Conservation (phyloP, 768 basidiomycete genomes). For the Jaapia argillacea region DNA sequence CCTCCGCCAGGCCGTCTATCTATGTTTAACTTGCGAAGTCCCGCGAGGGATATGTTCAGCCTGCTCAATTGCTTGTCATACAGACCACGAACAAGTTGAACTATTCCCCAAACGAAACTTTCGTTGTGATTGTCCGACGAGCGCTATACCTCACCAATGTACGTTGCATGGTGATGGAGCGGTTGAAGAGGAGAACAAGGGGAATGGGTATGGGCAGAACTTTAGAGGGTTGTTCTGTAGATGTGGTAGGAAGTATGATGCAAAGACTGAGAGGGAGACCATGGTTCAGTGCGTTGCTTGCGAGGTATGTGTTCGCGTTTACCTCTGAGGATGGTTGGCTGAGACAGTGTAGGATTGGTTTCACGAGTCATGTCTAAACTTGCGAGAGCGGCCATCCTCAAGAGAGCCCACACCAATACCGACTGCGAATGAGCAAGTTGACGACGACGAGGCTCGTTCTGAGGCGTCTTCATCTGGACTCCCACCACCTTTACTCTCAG, state of each 20-base stretch:
- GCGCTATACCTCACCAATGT: slow-evolving; percentile 46
- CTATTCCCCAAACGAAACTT: slow-evolving; percentile 80
- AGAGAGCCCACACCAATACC: slow-evolving; percentile 26
- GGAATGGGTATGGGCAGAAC: slow-evolving; percentile 67
- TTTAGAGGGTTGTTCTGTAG: slow-evolving; percentile 66
- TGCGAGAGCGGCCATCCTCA: slow-evolving; percentile 53
- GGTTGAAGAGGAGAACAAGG: slow-evolving; percentile 41
- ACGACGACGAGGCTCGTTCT: slow-evolving; percentile 40
- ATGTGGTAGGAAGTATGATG: slow-evolving; percentile 63
- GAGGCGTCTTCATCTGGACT: slow-evolving; percentile 55
- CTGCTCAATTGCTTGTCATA: slow-evolving; percentile 82
- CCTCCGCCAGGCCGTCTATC: slow-evolving; percentile 68
- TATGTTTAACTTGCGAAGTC: slow-evolving; percentile 56
- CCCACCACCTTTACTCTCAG: slow-evolving; percentile 57
- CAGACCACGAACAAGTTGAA: slow-evolving; percentile 79
- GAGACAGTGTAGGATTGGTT: slow-evolving; percentile 66
- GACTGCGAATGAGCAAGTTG: slow-evolving; percentile 4
- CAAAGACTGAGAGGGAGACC: slow-evolving; percentile 64
- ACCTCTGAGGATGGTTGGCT: neutral
- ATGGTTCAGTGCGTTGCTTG: slow-evolving; percentile 86
- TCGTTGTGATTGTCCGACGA: slow-evolving; percentile 79
- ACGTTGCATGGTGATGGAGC: slow-evolving; percentile 42
- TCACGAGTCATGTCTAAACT: slow-evolving; percentile 81
- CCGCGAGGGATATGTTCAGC: slow-evolving; percentile 70
- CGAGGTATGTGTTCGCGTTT: slow-evolving; percentile 53